A percentile compares a stretch with the other conserved stretches of the same genome.
Evolutionary conservation across 2,329 filamentous ascomycete species (phyloP).

Genomic region (Mollisiaceae sp.): DNA sequence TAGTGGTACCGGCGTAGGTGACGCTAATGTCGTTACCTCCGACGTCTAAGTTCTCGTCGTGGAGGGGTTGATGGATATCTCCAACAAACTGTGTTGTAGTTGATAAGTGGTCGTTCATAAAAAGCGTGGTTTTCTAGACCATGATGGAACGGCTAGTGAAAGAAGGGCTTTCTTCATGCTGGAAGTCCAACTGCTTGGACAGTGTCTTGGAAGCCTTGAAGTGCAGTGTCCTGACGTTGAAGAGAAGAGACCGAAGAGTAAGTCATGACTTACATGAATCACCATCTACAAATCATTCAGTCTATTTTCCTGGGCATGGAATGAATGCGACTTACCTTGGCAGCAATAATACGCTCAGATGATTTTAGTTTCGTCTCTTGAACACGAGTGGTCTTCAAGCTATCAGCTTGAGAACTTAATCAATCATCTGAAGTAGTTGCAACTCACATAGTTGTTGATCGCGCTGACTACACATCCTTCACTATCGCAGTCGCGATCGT

Average conservation of each 20-base stretch:
- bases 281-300: slow-evolving; percentile 29
- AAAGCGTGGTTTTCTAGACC: slow-evolving; percentile 20
- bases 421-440: not conserved
- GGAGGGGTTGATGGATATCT: slow-evolving; percentile 72
- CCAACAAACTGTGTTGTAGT: slow-evolving; percentile 52
- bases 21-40: slow-evolving; percentile 74
- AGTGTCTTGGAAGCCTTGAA: slow-evolving; percentile 10
- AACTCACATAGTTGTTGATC: slow-evolving; percentile 39
- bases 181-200: slow-evolving; percentile 18
- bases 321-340: slow-evolving; percentile 49
- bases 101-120: slow-evolving; percentile 9
- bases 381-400: slow-evolving; percentile 30
- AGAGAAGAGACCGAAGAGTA: slow-evolving; percentile 8
- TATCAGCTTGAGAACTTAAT: slow-evolving; percentile 6
- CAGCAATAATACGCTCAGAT: slow-evolving; percentile 58
- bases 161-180: slow-evolving; percentile 19
- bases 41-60: slow-evolving; percentile 66
- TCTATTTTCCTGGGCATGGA: not conserved
- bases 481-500: slow-evolving; percentile 64
- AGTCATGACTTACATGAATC: slow-evolving; percentile 42
- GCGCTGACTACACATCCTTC: slow-evolving; percentile 62
- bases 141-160: slow-evolving; percentile 27
- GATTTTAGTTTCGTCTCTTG: slow-evolving; percentile 44
- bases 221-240: slow-evolving; percentile 6
- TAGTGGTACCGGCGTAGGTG: slow-evolving; percentile 58